Evolutionary conservation across 2,329 filamentous ascomycete species (phyloP).

Genomic region (Bipolaris oryzae): DNA sequence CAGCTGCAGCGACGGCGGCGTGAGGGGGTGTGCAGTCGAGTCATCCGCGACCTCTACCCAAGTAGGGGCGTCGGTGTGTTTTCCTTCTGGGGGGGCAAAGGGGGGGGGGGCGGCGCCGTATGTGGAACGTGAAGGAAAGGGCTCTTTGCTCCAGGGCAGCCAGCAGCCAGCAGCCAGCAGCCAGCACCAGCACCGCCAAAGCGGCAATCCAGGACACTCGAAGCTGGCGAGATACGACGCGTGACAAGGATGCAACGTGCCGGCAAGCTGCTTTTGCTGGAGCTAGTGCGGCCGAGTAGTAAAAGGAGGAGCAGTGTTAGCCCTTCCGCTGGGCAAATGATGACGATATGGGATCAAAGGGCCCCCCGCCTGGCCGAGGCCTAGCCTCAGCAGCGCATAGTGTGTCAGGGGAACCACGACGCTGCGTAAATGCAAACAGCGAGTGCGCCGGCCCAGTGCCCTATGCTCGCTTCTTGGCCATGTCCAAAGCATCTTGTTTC

Average conservation of each 20-base stretch:
- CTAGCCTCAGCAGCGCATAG: constrained; percentile 12
- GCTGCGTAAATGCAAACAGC: constrained; percentile 17
- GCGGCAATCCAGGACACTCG: no score
- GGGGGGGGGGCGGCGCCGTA: constrained; percentile 1
- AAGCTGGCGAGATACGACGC: constrained; percentile 9
- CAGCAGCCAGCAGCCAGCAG: no score
- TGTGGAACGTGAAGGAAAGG: constrained; percentile 4
- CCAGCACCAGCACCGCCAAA: not conserved
- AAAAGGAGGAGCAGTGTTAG: constrained; percentile 32
- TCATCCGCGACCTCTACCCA: constrained; percentile 38
- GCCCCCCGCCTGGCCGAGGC: constrained; percentile 18
- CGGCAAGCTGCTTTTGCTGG: constrained; percentile 18
- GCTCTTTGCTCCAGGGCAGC: constrained; percentile 1
- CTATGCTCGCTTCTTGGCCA: constrained; percentile 35
- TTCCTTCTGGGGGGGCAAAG: constrained; percentile 2
- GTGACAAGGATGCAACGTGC: constrained; percentile 18
- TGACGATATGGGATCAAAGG: constrained; percentile 35
- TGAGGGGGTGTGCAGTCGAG: constrained; percentile 24
- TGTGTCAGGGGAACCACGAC: constrained; percentile 26
- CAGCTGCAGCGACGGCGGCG: constrained; percentile 16
- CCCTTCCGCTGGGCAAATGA: constrained; percentile 21
- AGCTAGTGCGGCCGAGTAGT: constrained; percentile 25
- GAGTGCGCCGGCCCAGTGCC: constrained; percentile 34
- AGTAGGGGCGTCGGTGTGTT: constrained; percentile 9
- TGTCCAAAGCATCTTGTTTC: constrained; percentile 39